Evolutionary conservation across 73 alveolate species (phyloP).

Genomic region (Paraurostyla sp.): DNA sequence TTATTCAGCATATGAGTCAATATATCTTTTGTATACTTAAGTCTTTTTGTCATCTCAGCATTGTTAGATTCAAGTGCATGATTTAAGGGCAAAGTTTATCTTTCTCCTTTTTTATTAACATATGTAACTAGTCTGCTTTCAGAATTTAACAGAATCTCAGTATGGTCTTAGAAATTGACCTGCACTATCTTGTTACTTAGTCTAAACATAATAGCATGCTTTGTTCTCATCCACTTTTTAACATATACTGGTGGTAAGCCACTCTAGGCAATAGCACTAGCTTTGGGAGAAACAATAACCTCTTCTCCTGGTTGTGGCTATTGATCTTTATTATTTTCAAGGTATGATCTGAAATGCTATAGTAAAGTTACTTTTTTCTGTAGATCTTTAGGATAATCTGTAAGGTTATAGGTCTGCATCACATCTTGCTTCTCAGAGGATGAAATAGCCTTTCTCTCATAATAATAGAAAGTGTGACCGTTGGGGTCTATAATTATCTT

Average conservation of each 20-base stretch:
- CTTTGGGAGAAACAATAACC: too few relatives aligned
- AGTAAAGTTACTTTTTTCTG: slow-evolving; percentile 80
- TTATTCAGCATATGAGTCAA: slow-evolving; percentile 86
- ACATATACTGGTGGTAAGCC: slow-evolving; percentile 75
- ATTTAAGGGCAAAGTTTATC: slow-evolving; percentile 78
- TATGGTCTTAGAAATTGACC: slow-evolving; percentile 89
- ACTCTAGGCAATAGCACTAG: neutral
- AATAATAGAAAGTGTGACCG: slow-evolving; percentile 81
- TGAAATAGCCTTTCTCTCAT: slow-evolving; percentile 76
- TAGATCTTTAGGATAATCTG: slow-evolving; percentile 49
- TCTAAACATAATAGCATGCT: slow-evolving; percentile 92
- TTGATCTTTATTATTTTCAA: slow-evolving; percentile 70
- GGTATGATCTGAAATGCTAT: slow-evolving; percentile 75
- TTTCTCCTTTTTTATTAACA: slow-evolving; percentile 86
- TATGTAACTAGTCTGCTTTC: slow-evolving; percentile 86
- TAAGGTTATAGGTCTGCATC: neutral
- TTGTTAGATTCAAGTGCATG: slow-evolving; percentile 82
- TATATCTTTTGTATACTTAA: slow-evolving; percentile 88
- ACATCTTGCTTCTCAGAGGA: slow-evolving; percentile 24
- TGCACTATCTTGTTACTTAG: slow-evolving; percentile 87
- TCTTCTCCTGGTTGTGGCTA: slow-evolving; percentile 3
- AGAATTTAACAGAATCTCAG: slow-evolving; percentile 87
- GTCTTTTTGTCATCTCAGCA: slow-evolving; percentile 90
- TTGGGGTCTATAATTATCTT: slow-evolving; percentile 88
- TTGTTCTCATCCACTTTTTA: slow-evolving; percentile 91